Evolutionary conservation across 176 grass and related monocot species (phyloP), one percentile per base, ranked within the genome.

Genomic region (Raddia guianensis): DNA sequence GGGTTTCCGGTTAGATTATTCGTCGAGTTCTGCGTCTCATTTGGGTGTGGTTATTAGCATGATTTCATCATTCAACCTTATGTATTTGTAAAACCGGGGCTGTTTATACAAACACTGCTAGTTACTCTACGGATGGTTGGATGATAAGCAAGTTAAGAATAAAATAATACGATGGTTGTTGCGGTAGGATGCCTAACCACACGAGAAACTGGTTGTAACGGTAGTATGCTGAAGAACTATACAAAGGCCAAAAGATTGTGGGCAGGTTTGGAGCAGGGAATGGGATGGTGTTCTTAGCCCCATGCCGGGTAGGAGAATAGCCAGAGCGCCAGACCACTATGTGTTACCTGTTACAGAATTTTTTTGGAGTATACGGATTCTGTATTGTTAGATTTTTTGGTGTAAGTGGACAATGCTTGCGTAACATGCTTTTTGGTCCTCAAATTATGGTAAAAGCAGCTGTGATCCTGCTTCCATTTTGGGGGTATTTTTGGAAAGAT

Each of bases 71-170:
- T 12, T 14, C 51, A 18, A 73, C 1, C 52, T 8, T 10, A 74
- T 66, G 1, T 53, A 74, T 9, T 32, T 75, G 33, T 65, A 33
- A 75, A 66, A 54, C 32, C 66, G 58, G 19, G 42, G 27, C 73
- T 46, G 11, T 53, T 1, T 13, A 6, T 67, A 46, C 33, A 13
- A 15, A 52, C 16, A 3, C 49, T 5, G 12, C 45, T 45, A 14
- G 18, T 12, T 45, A 34, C 16, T 78, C 6, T 15, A 54, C 66
- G 2, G 5, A 73, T 45, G n/a, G 12, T 54, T 74, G 5, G 8
- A 73, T 54, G n/a, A 16, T 63, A 11, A n/a, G n/a, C n/a, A n/a
- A 72, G 15, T 54, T 33, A 13, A 35, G 4, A 63, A 54, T 64
- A 32, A 15, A 50, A 2, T n/a, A 6, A 49, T 72, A 27, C 70